Evolutionary conservation across 441 rosid species (phyloP).

Genomic region (Populus trichocarpa): DNA sequence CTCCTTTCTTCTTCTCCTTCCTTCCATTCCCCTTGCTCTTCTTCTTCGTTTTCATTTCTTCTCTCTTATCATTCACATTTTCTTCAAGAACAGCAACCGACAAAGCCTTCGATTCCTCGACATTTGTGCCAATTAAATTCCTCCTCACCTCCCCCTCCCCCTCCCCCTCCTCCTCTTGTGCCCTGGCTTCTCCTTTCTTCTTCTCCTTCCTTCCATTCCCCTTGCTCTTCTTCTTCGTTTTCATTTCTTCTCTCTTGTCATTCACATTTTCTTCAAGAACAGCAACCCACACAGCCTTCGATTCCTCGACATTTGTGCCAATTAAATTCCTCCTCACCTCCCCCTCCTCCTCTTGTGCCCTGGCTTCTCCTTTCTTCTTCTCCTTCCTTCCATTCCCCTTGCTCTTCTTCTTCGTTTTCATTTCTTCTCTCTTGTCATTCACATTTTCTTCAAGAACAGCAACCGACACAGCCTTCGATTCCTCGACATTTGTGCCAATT

Average conservation of each 20-base stretch:
- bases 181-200: neutral
- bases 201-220: slow-evolving; percentile 1
- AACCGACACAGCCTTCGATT: neutral
- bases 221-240: neutral
- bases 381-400: neutral
- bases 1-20: slow-evolving; percentile 1
- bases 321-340: neutral
- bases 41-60: neutral
- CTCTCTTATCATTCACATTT: slow-evolving; percentile 1
- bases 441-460: slow-evolving; percentile 6
- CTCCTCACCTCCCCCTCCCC: neutral
- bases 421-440: neutral
- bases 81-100: neutral
- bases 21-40: neutral
- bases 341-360: neutral
- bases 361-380: slow-evolving; percentile 2
- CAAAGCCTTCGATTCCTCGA: neutral
- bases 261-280: slow-evolving; percentile 11
- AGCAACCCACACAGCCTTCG: neutral
- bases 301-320: neutral
- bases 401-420: neutral
- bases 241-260: neutral
- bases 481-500: neutral
- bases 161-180: neutral
- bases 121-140: neutral